Conservation (phyloP, 2,329 filamentous ascomycete species). For the Neopestalotiopsis clavispora region DNA sequence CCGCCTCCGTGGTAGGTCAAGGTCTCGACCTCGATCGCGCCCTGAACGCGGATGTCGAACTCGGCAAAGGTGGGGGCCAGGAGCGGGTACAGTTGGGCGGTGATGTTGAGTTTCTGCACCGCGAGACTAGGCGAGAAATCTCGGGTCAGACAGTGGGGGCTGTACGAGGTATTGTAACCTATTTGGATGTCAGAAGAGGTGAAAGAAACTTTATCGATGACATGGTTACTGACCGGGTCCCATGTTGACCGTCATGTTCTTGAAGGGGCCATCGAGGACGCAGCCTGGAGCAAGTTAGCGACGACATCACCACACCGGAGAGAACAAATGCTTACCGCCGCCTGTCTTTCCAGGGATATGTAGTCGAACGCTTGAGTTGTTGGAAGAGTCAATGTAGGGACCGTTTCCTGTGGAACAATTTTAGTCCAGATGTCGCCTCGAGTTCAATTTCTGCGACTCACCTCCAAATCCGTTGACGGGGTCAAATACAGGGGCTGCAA, state of each 20-base stretch:
- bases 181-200: background rate
- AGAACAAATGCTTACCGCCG: background rate
- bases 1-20: slow-evolving; percentile 13
- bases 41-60: slow-evolving; percentile 35
- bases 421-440: background rate
- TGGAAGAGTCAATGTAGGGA: slow-evolving; percentile 25
- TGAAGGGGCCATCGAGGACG: slow-evolving; percentile 34
- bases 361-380: background rate
- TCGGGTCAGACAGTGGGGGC: slow-evolving; percentile 37
- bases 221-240: slow-evolving; percentile 26
- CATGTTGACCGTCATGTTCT: slow-evolving; percentile 33
- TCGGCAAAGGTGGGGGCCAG: slow-evolving; percentile 29
- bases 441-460: background rate
- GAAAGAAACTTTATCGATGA: background rate
- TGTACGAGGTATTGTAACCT: slow-evolving; percentile 28
- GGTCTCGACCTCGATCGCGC: background rate
- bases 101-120: slow-evolving; percentile 21
- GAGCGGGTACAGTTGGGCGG: slow-evolving; percentile 22
- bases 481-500: slow-evolving; percentile 34
- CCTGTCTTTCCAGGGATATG: slow-evolving; percentile 16
- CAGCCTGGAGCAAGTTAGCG: slow-evolving; percentile 28
- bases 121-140: slow-evolving; percentile 33
- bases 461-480: slow-evolving; percentile 29
- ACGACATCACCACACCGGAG: background rate
- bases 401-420: slow-evolving; percentile 25